These are phyloP conservation scores for Neurospora sp. DNA, from an alignment of 495 filamentous ascomycete genomes.

Conservation along the genomic window DNA sequence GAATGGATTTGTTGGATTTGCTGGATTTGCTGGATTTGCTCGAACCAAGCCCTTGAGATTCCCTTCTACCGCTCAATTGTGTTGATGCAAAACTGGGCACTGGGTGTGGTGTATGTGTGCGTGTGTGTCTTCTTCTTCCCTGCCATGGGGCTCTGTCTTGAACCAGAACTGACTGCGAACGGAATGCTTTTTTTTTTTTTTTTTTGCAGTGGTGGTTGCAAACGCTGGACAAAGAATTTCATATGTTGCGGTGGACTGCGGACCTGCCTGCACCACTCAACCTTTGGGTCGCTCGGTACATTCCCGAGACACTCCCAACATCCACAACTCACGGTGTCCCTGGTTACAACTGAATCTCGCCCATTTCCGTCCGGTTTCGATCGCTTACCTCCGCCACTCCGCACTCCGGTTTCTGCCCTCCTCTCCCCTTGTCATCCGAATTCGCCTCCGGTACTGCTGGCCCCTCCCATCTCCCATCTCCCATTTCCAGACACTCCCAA, in stretches of 20 bases:
- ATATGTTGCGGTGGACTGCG: background rate
- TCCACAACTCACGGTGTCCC: background rate
- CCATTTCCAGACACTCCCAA: background rate
- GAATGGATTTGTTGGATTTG: background rate
- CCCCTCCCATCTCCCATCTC: background rate
- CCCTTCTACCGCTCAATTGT: background rate
- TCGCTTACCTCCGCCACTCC: conserved; percentile 15
- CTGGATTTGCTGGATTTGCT: background rate
- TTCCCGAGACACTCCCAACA: conserved; percentile 32
- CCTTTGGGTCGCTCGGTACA: conserved; percentile 20
- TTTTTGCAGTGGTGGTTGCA: conserved; percentile 10
- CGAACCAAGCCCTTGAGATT: background rate
- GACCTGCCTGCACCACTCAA: conserved; percentile 7
- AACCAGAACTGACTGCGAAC: conserved; percentile 12
- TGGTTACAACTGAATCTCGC: background rate
- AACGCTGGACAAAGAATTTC: conserved; percentile 27
- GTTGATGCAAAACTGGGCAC: background rate
- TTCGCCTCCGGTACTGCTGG: background rate
- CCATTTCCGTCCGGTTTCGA: background rate
- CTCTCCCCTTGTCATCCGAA: background rate
- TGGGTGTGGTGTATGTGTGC: background rate
- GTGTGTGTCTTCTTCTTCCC: background rate
- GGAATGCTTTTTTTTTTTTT: conserved; percentile 7
- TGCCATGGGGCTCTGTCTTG: background rate
- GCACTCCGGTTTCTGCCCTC: background rate